phyloP scores from a whole-genome alignment of 2,329 filamentous ascomycete genomes.

The Stagonosporopsis tanaceti region DNA sequence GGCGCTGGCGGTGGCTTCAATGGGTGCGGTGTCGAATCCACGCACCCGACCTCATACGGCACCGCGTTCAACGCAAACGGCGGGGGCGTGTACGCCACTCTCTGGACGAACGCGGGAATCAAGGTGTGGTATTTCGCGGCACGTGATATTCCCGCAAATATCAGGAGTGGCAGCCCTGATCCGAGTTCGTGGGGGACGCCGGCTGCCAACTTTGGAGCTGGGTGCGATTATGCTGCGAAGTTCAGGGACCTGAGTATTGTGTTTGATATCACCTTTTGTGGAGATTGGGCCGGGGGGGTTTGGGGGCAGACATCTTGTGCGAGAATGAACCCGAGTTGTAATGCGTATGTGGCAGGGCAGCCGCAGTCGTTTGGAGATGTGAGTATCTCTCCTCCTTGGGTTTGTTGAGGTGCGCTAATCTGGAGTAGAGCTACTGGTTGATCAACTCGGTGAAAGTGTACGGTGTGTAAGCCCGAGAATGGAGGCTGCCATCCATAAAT shows the following conservation, averaged over 20 bases:
- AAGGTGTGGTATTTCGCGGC: constrained; percentile 58
- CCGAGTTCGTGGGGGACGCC: constrained; percentile 54
- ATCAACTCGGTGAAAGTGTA: constrained; percentile 52
- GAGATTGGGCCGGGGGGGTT: constrained; percentile 62
- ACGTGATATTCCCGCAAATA: constrained; percentile 52
- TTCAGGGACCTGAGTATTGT: constrained; percentile 51
- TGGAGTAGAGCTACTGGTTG: constrained; percentile 46
- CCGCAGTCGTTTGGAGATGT: constrained; percentile 49
- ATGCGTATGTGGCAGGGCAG: constrained; percentile 49
- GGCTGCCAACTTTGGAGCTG: constrained; percentile 45
- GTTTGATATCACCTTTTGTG: constrained; percentile 64
- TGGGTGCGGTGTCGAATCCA: constrained; percentile 44
- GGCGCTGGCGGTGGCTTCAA: constrained; percentile 45
- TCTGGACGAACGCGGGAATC: constrained; percentile 53
- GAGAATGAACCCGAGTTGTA: constrained; percentile 43
- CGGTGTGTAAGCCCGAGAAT: constrained; percentile 29
- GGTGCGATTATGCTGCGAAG: constrained; percentile 47
- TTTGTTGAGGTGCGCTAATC: constrained; percentile 18
- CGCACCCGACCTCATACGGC: constrained; percentile 44
- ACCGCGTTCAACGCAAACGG: constrained; percentile 51
- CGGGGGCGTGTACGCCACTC: constrained; percentile 54
- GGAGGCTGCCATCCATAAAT: background rate
- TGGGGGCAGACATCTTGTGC: constrained; percentile 49
- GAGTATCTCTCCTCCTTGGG: constrained; percentile 15
- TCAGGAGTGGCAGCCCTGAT: constrained; percentile 51